Evolutionary conservation across 495 filamentous ascomycete species (phyloP).

Genomic region (Xylaria cubensis): DNA sequence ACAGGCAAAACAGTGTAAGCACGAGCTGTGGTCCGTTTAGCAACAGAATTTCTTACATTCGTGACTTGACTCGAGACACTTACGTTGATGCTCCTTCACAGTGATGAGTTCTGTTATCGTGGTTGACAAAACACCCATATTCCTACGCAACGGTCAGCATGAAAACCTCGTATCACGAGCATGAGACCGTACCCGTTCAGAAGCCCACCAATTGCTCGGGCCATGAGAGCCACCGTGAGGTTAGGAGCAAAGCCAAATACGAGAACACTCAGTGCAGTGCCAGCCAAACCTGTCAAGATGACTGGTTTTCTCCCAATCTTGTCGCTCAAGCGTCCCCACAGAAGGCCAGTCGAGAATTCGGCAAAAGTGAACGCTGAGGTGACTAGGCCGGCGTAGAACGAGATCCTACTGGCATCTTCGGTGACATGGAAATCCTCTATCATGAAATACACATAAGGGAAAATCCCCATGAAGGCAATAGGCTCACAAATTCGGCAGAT

Average conservation of each 20-base stretch:
- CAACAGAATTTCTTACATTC: constrained; percentile 1
- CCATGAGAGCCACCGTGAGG: constrained; percentile 82
- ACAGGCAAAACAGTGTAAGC: constrained; percentile 98
- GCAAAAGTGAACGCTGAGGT: constrained; percentile 96
- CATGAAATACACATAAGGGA: constrained; percentile 99
- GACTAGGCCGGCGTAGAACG: constrained; percentile 94
- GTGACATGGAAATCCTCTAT: constrained; percentile 89
- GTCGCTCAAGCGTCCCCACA: constrained; percentile 95
- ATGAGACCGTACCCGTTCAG: constrained; percentile 78
- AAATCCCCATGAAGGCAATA: constrained; percentile 99
- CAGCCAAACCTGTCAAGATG: constrained; percentile 82
- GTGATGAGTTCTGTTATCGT: constrained; percentile 93
- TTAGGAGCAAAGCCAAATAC: constrained; percentile 91
- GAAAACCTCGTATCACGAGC: neutral
- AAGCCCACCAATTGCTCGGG: constrained; percentile 85
- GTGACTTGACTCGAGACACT: constrained; percentile 39
- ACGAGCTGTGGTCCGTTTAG: constrained; percentile 62
- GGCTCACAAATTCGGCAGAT: constrained; percentile 96
- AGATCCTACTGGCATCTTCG: constrained; percentile 77
- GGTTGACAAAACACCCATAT: constrained; percentile 93
- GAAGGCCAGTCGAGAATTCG: constrained; percentile 85
- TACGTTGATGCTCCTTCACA: constrained; percentile 88
- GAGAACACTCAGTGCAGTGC: constrained; percentile 92
- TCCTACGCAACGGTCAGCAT: constrained; percentile 52
- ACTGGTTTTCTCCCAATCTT: constrained; percentile 92